Percentiles rank a stretch among this genome's conserved stretches.
Evolutionary conservation across 116 monocot genomes (phyloP).

Genomic region (Phalaenopsis hybrid): DNA sequence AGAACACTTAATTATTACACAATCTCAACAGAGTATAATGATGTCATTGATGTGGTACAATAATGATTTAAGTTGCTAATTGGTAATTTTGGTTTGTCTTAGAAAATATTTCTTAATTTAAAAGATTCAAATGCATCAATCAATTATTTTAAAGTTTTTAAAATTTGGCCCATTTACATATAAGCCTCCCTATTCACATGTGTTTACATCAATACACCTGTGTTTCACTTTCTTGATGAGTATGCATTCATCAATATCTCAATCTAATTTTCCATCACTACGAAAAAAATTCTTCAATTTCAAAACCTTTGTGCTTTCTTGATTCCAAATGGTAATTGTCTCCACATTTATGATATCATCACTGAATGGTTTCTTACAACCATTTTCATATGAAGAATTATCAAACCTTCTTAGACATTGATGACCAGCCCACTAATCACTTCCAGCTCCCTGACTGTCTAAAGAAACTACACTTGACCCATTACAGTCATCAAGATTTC

Average conservation of each 20-base stretch:
- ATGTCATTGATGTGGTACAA: too few relatives aligned
- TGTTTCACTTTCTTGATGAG: too few relatives aligned
- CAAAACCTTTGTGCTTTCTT: conserved; percentile 30
- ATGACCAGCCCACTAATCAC: conserved; percentile 12
- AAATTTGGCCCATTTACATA: too few relatives aligned
- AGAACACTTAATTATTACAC: too few relatives aligned
- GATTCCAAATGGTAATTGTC: conserved; percentile 28
- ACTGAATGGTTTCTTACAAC: conserved; percentile 39
- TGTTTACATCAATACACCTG: too few relatives aligned
- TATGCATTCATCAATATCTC: conserved; percentile 32
- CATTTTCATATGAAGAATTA: conserved; percentile 61
- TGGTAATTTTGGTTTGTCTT: too few relatives aligned
- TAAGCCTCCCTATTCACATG: too few relatives aligned
- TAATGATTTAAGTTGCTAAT: too few relatives aligned
- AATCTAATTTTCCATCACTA: conserved; percentile 27
- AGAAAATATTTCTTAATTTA: too few relatives aligned
- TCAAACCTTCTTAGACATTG: conserved; percentile 30
- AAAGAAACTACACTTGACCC: conserved; percentile 62
- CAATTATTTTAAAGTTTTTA: too few relatives aligned
- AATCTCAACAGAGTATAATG: too few relatives aligned
- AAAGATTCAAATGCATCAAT: too few relatives aligned
- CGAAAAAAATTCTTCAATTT: conserved; percentile 8
- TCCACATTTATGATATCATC: conserved; percentile 32
- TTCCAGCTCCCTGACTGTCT: conserved; percentile 28
- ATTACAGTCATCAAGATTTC: conserved; percentile 25